Percentiles rank a stretch among this genome's conserved stretches.
Evolutionary conservation across 257 asterid species (phyloP).

Genomic region (Ehretia macrophylla): DNA sequence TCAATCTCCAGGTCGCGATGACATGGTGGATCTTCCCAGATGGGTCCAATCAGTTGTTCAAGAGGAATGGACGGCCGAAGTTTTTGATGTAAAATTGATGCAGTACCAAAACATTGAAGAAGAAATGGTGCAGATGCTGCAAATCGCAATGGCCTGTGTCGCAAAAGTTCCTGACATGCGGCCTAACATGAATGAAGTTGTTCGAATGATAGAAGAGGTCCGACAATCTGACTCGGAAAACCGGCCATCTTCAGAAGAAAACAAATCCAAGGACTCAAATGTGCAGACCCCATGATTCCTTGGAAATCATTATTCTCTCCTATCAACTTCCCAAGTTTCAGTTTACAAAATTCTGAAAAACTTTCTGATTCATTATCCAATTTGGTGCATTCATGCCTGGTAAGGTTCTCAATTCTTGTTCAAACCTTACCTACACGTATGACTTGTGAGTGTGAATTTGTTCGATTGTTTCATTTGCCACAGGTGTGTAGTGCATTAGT

Average conservation of each 20-base stretch:
- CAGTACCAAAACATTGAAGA: constrained; percentile 76
- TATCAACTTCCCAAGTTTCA: constrained; percentile 13
- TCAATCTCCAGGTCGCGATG: constrained; percentile 74
- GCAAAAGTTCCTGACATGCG: constrained; percentile 77
- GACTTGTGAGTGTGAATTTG: constrained; percentile 19
- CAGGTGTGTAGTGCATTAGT: constrained; percentile 12
- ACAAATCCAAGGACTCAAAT: constrained; percentile 65
- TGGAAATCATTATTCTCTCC: constrained; percentile 6
- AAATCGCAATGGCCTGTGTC: constrained; percentile 90
- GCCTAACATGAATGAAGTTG: constrained; percentile 79
- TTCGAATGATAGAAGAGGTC: constrained; percentile 80
- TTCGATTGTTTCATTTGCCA: constrained; percentile 13
- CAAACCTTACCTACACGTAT: constrained; percentile 7
- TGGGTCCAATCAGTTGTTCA: constrained; percentile 98
- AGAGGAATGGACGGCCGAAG: constrained; percentile 98
- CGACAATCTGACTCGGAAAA: constrained; percentile 73
- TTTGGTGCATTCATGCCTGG: constrained; percentile 14
- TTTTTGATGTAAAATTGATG: constrained; percentile 81
- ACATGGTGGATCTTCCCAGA: constrained; percentile 75
- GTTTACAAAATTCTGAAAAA: constrained; percentile 14
- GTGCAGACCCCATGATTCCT: constrained; percentile 44
- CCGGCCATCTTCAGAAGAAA: constrained; percentile 66
- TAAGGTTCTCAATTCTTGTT: constrained; percentile 7
- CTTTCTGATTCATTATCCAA: constrained; percentile 8
- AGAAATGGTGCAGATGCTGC: constrained; percentile 96